A percentile compares a stretch with the other conserved stretches of the same genome.
Evolutionary conservation across 257 asterid genomes (phyloP).

Genomic region (Asclepias syriaca): DNA sequence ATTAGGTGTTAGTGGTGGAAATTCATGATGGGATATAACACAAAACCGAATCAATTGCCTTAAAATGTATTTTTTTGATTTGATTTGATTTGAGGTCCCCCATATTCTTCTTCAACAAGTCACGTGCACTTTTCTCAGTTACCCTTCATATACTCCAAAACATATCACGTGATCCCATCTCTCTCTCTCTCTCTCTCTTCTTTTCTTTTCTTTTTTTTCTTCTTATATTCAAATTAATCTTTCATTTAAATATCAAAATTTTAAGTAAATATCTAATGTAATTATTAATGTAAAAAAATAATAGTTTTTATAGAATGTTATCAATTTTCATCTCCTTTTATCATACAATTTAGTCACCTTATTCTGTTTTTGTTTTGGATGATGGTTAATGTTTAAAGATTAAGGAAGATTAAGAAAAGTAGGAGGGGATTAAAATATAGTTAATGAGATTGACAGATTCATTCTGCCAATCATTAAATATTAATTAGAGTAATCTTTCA

Average conservation of each 20-base stretch:
- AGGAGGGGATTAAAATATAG: not conserved
- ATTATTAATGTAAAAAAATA: too few species aligned
- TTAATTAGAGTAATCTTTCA: constrained; percentile 19
- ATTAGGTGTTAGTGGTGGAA: not conserved
- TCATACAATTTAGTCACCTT: too few species aligned
- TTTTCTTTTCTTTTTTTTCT: too few species aligned
- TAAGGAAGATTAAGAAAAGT: not conserved
- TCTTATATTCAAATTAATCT: too few species aligned
- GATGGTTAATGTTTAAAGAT: not conserved
- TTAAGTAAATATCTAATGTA: too few species aligned
- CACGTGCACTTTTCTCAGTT: constrained; percentile 23
- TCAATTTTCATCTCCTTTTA: too few species aligned
- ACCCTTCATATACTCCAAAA: not conserved
- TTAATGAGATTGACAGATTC: not conserved
- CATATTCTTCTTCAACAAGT: constrained; percentile 12
- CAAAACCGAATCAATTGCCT: not conserved
- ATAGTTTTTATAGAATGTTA: too few species aligned
- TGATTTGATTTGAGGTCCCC: not conserved
- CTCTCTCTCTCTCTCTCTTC: too few species aligned
- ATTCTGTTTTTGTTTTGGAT: too few species aligned
- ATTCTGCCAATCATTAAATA: constrained; percentile 30
- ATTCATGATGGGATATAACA: constrained; percentile 5
- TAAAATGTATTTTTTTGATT: not conserved
- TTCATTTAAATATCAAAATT: too few species aligned
- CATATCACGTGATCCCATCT: constrained; percentile 25